Percentiles rank a stretch among this genome's conserved stretches.
Conservation (phyloP, 495 filamentous ascomycete species). For the Talaromyces nanjingensis region DNA sequence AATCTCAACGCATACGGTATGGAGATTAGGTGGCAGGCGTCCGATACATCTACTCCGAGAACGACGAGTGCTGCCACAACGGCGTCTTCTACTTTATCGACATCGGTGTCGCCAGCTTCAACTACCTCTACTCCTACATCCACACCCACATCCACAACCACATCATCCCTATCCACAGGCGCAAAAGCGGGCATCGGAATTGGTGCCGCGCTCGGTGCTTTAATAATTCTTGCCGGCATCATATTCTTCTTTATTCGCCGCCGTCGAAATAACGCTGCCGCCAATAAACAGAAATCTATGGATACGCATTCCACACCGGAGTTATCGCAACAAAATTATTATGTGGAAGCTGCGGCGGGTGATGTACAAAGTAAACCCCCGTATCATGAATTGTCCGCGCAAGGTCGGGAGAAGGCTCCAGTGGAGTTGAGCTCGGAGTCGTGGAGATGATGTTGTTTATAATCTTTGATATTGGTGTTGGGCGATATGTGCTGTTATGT, state of each 20-base stretch:
- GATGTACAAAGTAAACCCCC: not conserved
- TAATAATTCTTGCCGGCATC: not conserved
- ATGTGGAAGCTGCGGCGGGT: not conserved
- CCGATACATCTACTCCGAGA: not conserved
- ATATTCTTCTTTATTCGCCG: not conserved
- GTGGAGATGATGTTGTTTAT: not conserved
- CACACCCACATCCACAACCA: not conserved
- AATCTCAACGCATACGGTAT: slow-evolving; percentile 6
- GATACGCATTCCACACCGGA: not conserved
- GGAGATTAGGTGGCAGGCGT: not conserved
- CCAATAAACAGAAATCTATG: not conserved
- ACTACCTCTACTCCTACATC: not conserved
- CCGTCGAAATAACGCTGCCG: not conserved
- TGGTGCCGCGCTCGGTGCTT: not conserved
- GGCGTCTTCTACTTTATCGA: not conserved
- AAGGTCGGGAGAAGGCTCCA: not conserved
- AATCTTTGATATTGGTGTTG: not conserved
- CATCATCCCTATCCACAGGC: not conserved
- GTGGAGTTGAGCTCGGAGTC: not conserved
- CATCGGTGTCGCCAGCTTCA: not conserved
- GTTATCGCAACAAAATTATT: not conserved
- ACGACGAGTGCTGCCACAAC: not conserved
- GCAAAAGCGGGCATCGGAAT: not conserved
- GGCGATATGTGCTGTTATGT: not conserved
- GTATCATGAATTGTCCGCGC: not conserved